These are phyloP conservation scores for Salix exigua DNA, from an alignment of 345 rosid genomes.

Conservation along the genomic window DNA sequence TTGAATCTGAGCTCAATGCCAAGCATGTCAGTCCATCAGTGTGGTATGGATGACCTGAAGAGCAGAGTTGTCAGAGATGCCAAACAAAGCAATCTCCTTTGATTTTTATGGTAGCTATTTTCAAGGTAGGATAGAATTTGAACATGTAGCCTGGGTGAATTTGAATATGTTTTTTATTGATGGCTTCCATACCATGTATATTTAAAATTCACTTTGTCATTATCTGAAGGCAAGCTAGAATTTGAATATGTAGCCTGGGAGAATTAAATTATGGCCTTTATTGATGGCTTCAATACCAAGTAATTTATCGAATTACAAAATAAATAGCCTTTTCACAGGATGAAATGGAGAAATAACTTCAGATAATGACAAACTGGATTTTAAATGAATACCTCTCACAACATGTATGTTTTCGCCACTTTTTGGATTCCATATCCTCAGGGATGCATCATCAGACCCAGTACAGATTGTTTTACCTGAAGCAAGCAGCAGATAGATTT, in stretches of 20 bases:
- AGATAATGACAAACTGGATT: background rate
- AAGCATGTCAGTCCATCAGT: constrained; percentile 73
- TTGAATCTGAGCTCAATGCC: constrained; percentile 72
- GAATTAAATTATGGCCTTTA: background rate
- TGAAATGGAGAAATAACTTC: background rate
- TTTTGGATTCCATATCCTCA: constrained; percentile 88
- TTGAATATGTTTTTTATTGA: background rate
- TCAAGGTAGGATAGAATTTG: background rate
- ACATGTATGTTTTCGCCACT: constrained; percentile 69
- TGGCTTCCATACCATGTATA: background rate
- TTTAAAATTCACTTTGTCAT: background rate
- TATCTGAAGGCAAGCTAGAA: no score
- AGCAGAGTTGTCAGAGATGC: constrained; percentile 10
- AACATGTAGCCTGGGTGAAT: background rate
- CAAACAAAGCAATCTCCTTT: background rate
- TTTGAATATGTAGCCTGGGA: background rate
- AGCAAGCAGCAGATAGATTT: constrained; percentile 7
- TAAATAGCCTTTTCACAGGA: background rate
- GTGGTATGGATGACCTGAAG: constrained; percentile 80
- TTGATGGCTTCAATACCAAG: background rate
- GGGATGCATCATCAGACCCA: constrained; percentile 85
- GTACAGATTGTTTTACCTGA: constrained; percentile 87
- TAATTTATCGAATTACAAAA: background rate
- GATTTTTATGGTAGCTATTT: background rate
- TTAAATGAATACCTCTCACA: constrained; percentile 47